These are phyloP conservation scores for Thermomucor indicae-seudaticae DNA, from an alignment of 371 early-diverging fungal genomes.

Conservation along the genomic window DNA sequence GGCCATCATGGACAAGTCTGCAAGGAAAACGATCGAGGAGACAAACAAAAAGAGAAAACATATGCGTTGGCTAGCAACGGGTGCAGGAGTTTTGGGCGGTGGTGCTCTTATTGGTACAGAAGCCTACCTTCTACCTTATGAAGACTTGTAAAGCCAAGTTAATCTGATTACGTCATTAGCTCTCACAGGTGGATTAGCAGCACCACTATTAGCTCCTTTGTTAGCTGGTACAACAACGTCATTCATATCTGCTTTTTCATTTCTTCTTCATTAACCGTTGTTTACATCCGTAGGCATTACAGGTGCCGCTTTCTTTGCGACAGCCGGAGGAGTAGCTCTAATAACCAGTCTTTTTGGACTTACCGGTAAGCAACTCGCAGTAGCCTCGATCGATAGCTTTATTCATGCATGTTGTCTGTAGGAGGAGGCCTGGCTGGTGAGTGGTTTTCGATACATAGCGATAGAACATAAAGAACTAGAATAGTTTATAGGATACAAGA, in stretches of 20 bases:
- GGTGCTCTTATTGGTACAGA: conserved; percentile 64
- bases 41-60: conserved; percentile 48
- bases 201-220: conserved; percentile 58
- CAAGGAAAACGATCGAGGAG: conserved; percentile 45
- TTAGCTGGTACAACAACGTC: conserved; percentile 25
- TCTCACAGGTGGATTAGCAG: conserved; percentile 66
- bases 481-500: conserved; percentile 36
- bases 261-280: too few species aligned
- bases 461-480: neutral
- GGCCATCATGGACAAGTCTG: conserved; percentile 26
- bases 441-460: neutral
- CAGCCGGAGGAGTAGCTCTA: conserved; percentile 58
- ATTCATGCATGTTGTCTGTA: neutral
- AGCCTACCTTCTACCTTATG: neutral
- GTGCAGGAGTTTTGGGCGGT: conserved; percentile 56
- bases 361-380: conserved; percentile 21
- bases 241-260: too few species aligned
- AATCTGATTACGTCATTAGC: conserved; percentile 13
- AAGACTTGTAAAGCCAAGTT: neutral
- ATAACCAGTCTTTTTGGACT: conserved; percentile 64
- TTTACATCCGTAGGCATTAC: conserved; percentile 35
- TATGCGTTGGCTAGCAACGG: conserved; percentile 56
- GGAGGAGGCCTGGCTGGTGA: conserved; percentile 59
- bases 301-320: conserved; percentile 57
- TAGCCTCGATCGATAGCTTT: neutral